A percentile compares a stretch with the other conserved stretches of the same genome.
phyloP scores from a whole-genome alignment of 2,329 filamentous ascomycete genomes.

The Pestalotiopsis fici region DNA sequence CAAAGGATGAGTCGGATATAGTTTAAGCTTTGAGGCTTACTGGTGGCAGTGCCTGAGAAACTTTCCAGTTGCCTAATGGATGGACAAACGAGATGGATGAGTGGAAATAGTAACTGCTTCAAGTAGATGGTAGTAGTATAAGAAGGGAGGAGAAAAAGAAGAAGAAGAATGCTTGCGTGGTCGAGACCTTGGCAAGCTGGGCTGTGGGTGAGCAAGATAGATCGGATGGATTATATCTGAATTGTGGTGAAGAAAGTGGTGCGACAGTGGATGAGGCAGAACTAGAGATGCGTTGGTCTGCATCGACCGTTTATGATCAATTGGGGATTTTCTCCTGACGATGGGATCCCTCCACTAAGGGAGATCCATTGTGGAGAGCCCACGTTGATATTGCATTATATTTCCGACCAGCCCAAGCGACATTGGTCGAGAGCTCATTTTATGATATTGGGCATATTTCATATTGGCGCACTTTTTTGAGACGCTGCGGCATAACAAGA shows the following conservation, averaged over 20 bases:
- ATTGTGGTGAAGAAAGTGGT: neutral
- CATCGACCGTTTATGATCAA: neutral
- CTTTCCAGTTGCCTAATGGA: neutral
- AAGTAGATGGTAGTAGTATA: neutral
- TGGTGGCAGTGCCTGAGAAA: slow-evolving; percentile 1
- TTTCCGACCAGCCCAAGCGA: slow-evolving; percentile 1
- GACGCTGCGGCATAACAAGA: neutral
- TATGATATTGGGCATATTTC: neutral
- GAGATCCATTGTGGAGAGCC: neutral
- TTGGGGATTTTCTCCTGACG: neutral
- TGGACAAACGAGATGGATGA: neutral
- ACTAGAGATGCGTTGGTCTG: neutral
- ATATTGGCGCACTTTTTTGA: neutral
- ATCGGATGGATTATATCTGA: neutral
- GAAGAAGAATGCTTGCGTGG: neutral
- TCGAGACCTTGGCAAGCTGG: neutral
- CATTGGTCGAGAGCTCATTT: neutral
- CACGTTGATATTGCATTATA: neutral
- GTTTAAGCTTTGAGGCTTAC: slow-evolving; percentile 5
- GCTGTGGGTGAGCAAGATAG: neutral
- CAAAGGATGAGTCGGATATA: neutral
- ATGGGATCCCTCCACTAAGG: slow-evolving; percentile 4
- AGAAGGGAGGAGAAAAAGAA: neutral
- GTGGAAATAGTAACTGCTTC: neutral
- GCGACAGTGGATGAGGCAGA: slow-evolving; percentile 5